A percentile compares a stretch with the other conserved stretches of the same genome.
These are phyloP conservation scores for Candida hispaniensis DNA, from an alignment of 805 yeast genomes.

Conservation along the genomic window DNA sequence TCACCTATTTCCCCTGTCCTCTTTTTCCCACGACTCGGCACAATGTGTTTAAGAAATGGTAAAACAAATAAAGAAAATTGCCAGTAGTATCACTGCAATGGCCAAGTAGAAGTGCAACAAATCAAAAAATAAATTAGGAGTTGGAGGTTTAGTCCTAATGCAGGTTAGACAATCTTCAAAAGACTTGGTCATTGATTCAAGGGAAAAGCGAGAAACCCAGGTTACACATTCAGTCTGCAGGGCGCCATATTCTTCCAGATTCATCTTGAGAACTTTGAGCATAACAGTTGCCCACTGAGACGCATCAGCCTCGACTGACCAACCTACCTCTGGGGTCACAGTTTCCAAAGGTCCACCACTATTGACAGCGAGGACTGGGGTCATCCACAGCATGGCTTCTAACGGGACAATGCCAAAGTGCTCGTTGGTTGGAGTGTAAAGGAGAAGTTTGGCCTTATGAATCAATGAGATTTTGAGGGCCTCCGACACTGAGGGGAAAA, in stretches of 20 bases:
- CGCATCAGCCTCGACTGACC: constrained; percentile 24
- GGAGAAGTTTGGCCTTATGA: constrained; percentile 43
- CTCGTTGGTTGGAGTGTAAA: constrained; percentile 85
- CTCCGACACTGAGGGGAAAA: constrained; percentile 71
- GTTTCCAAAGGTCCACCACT: constrained; percentile 94
- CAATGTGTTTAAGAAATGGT: too few relatives aligned
- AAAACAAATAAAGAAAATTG: constrained; percentile 1
- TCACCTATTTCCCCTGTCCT: too few relatives aligned
- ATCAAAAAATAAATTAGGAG: constrained; percentile 5
- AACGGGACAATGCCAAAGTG: constrained; percentile 98
- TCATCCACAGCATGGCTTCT: constrained; percentile 80
- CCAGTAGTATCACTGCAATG: not conserved
- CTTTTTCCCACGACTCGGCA: too few relatives aligned
- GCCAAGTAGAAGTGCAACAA: not conserved
- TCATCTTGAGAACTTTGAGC: constrained; percentile 21
- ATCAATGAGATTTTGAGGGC: constrained; percentile 54
- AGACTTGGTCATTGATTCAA: constrained; percentile 25
- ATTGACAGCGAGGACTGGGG: constrained; percentile 76
- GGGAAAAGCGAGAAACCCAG: constrained; percentile 25
- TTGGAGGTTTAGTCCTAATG: constrained; percentile 4
- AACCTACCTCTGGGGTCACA: constrained; percentile 36
- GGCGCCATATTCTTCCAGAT: constrained; percentile 21
- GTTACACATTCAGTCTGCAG: constrained; percentile 27
- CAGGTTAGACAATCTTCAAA: constrained; percentile 21
- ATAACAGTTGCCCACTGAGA: constrained; percentile 31